phyloP scores from a whole-genome alignment of 129 eudicot species.

The Chrysanthemum seticuspe region DNA sequence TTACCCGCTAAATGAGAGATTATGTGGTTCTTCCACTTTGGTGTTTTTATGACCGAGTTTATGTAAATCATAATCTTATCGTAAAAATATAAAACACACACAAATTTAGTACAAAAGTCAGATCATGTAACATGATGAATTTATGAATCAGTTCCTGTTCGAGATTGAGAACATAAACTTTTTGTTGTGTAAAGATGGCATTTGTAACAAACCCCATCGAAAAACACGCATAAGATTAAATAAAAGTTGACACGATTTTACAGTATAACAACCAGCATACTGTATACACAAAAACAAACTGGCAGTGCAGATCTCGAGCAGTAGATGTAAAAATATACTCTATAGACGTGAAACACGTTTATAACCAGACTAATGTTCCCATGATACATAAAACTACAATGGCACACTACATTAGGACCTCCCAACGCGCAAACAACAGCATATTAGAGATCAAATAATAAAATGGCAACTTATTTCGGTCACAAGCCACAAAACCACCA shows the following conservation, averaged over 20 bases:
- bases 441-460: conserved; percentile 19
- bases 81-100: too few relatives aligned
- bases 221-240: not conserved
- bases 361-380: conserved; percentile 14
- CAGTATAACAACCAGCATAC: not conserved
- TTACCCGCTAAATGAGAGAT: too few relatives aligned
- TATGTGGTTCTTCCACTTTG: too few relatives aligned
- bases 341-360: conserved; percentile 5
- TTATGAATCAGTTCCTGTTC: not conserved
- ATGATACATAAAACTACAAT: conserved; percentile 23
- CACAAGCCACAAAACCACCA: conserved; percentile 18
- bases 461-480: conserved; percentile 32
- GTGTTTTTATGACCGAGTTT: too few relatives aligned
- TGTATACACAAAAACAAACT: not conserved
- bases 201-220: not conserved
- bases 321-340: conserved; percentile 1
- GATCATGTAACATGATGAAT: not conserved
- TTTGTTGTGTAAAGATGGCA: not conserved
- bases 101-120: not conserved
- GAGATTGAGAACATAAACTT: not conserved
- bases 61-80: too few relatives aligned
- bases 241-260: not conserved
- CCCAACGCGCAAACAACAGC: conserved; percentile 4
- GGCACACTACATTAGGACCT: conserved; percentile 19
- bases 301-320: not conserved